Conservation (phyloP, 805 yeast genomes). For the Yarrowia osloensis region DNA sequence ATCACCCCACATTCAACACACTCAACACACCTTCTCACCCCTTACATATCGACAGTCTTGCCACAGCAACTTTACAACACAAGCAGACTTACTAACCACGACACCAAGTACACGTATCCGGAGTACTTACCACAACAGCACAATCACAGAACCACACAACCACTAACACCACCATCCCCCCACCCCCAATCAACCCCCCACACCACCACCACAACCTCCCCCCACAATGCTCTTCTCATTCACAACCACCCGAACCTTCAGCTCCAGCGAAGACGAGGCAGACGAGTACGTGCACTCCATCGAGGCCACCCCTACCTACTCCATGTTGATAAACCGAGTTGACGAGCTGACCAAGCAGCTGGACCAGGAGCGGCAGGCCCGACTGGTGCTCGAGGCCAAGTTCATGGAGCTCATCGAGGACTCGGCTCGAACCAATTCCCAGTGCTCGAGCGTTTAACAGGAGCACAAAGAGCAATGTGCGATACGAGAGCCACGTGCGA, state of each 20-base stretch:
- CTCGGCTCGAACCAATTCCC: background rate
- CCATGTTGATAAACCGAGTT: conserved; percentile 3
- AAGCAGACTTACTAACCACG: background rate
- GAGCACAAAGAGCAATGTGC: no score
- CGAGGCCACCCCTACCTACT: conserved; percentile 9
- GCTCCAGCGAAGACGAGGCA: background rate
- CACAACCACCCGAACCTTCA: conserved; percentile 4
- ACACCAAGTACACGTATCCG: no score
- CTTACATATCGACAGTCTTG: no score
- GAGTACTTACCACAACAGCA: no score
- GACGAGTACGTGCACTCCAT: background rate
- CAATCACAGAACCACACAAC: background rate
- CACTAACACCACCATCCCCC: background rate
- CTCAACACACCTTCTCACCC: no score
- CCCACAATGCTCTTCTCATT: conserved; percentile 14
- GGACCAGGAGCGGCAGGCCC: background rate
- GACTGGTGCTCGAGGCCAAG: background rate
- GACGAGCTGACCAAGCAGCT: conserved; percentile 22
- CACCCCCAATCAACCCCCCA: background rate
- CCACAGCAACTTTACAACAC: background rate
- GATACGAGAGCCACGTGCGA: no score
- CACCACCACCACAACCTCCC: background rate
- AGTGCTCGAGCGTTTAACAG: background rate
- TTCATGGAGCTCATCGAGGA: background rate
- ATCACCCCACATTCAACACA: no score